phyloP scores from a whole-genome alignment of 768 basidiomycete genomes.

The Sarcomyxa edulis region DNA sequence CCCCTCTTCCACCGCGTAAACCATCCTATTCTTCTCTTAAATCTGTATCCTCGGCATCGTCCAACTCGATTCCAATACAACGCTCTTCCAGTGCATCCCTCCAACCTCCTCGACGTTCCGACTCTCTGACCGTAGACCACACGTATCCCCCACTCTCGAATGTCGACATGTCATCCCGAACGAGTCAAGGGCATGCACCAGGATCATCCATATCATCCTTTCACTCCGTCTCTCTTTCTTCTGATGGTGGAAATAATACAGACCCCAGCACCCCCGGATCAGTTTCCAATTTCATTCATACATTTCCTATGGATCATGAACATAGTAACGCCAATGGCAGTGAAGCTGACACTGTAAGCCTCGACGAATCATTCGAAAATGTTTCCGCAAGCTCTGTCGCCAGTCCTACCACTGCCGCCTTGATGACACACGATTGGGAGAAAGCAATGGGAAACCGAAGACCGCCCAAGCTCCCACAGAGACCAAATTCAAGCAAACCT shows the following conservation, averaged over 20 bases:
- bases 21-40: slow-evolving; percentile 47
- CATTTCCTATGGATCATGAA: slow-evolving; percentile 41
- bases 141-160: slow-evolving; percentile 46
- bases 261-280: slow-evolving; percentile 36
- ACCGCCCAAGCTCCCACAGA: slow-evolving; percentile 45
- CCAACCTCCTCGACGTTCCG: slow-evolving; percentile 31
- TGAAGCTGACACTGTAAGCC: slow-evolving; percentile 48
- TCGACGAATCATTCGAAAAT: slow-evolving; percentile 72
- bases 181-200: slow-evolving; percentile 43
- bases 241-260: slow-evolving; percentile 33
- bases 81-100: slow-evolving; percentile 17
- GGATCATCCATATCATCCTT: slow-evolving; percentile 78
- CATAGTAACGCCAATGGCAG: slow-evolving; percentile 19
- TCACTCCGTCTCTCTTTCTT: slow-evolving; percentile 78
- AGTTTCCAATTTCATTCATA: slow-evolving; percentile 37
- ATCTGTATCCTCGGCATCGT: slow-evolving; percentile 30
- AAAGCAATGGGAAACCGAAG: slow-evolving; percentile 31
- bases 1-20: slow-evolving; percentile 65
- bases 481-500: slow-evolving; percentile 21
- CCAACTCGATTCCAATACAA: slow-evolving; percentile 12
- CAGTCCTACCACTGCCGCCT: slow-evolving; percentile 45
- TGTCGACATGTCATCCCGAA: slow-evolving; percentile 25
- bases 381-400: slow-evolving; percentile 49
- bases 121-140: slow-evolving; percentile 53
- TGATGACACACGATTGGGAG: slow-evolving; percentile 47